Evolutionary conservation across 148 eudicot species (phyloP), one percentile per base, ranked within the genome.

Genomic region (Vaccinium myrtillus): DNA sequence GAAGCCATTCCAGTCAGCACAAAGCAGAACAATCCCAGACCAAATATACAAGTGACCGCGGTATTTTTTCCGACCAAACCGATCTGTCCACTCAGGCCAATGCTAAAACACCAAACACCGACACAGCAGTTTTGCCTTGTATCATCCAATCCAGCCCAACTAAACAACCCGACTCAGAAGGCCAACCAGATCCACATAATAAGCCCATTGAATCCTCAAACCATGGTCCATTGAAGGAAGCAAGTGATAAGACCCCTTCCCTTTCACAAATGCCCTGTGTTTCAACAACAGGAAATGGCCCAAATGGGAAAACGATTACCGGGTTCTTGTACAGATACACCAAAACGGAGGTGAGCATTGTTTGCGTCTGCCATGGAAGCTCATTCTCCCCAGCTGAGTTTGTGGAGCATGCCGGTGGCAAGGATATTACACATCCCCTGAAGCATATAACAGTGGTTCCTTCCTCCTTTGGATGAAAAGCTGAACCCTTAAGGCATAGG

Each of bases 341-440:
- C 4, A 88, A 91, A 36, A 59, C 84, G 4, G 98, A 92, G 85
- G 95, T 95, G 61, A 90, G 90, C 86, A 93, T 95, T 1, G 84
- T 93, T 2, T 95, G 98, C 50, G 92, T 89, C 51, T 95, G 98
- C 79, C 98, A 95, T 83, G 98, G 96, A 25, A 85, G 84, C 36
- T 90, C 95, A 12, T 93, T 95, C 81, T 87, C 96, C 7, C 95
- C 98, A 1, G 91, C 95, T 32, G 92, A 87, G 83, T 95, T 95
- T 16, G 94, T 93, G 27, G 92, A 93, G 90, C 98, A 95, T 84
- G 98, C 98, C 0, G 98, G 98, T 25, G 95, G 95, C 32, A 88
- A 89, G 2, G 93, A 90, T 36, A 79, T 95, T 15, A 81, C 90
- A 23, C 87, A 93, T 74, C 97, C 98, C 75, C 85, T 95, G 5